Base-by-base conservation (phyloP, 352 stramenopile genomes). In the Phytophthora hibernalis region DNA sequence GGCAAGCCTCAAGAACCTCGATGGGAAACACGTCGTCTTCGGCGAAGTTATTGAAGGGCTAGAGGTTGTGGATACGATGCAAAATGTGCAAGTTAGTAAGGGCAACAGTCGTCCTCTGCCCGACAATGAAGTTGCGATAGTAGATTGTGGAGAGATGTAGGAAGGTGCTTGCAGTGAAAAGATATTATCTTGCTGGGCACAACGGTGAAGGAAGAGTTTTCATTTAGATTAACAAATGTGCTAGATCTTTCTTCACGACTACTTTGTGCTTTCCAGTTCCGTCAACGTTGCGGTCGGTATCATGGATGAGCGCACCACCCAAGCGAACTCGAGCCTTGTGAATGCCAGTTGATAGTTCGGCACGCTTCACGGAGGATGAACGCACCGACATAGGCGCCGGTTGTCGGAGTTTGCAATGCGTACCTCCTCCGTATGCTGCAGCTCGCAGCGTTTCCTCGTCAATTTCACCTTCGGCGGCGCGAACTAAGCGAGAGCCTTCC, bases 11-110 rank as follows among this genome's bases (percentile, higher is more conserved):
- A 85, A 75, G 20, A 91, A 90, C 54, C 54, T 93, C 15, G 95
- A 99, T 80, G 91, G 87, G 31, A 98, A 98, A 77, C 97, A 99
- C 74, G 88, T 97, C 5, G 96, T 99, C 8, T 99, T 99, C 84
- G 97, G 97, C 24, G 93, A 98, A 68, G 87, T 98, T 13, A 68
- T 97, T 40, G 85, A 96, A 26, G 82, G 85, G 18, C 74, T 91
- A 28, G 79, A 89, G n/a, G 69, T 93, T 12, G 83, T 93, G 16
- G 80, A 91, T 60, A 56, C 68, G 18, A 90, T 93, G 74, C 82
- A 91, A 54, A 78, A 74, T 35, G 82, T 91, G 6, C 65, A 89
- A 31, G 82, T 91, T 24, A 77, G 74, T 51, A 66, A 72, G 22
- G 65, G 68, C 47, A 88, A 85, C 63, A 82, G 74, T 53, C 56